Conservation (phyloP, 371 early-diverging fungal genomes). For the Lichtheimia ramosa region DNA sequence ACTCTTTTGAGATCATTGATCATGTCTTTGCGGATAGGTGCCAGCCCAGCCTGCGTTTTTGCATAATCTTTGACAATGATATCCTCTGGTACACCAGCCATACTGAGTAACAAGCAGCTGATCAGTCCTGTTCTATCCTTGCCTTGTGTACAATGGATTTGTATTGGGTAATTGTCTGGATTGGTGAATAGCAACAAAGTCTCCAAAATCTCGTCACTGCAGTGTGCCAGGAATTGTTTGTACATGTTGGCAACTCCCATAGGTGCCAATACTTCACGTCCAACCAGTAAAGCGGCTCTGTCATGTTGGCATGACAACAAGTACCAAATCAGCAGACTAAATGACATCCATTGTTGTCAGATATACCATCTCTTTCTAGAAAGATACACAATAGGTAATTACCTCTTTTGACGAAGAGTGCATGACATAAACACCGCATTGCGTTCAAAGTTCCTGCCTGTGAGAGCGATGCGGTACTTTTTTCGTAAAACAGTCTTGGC, state of each 20-base stretch:
- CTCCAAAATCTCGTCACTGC: conserved; percentile 51
- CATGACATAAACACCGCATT: conserved; percentile 42
- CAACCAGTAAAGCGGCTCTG: conserved; percentile 48
- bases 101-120: conserved; percentile 55
- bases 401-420: conserved; percentile 34
- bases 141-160: conserved; percentile 80
- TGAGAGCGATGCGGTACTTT: conserved; percentile 43
- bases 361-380: not conserved
- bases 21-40: conserved; percentile 46
- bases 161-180: conserved; percentile 63
- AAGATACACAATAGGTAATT: conserved; percentile 13
- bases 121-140: conserved; percentile 80
- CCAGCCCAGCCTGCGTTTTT: conserved; percentile 51
- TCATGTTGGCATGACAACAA: conserved; percentile 36
- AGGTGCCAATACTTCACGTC: conserved; percentile 47
- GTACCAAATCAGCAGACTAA: conserved; percentile 20
- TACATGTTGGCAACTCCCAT: conserved; percentile 65
- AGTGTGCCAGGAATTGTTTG: conserved; percentile 53
- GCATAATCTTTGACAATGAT: conserved; percentile 69
- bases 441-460: conserved; percentile 43
- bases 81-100: conserved; percentile 60
- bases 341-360: not conserved
- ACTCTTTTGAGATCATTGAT: conserved; percentile 47
- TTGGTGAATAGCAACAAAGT: conserved; percentile 56
- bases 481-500: conserved; percentile 11